Evolutionary conservation across 2,329 filamentous ascomycete species (phyloP).

Genomic region (Talaromyces rugulosus): DNA sequence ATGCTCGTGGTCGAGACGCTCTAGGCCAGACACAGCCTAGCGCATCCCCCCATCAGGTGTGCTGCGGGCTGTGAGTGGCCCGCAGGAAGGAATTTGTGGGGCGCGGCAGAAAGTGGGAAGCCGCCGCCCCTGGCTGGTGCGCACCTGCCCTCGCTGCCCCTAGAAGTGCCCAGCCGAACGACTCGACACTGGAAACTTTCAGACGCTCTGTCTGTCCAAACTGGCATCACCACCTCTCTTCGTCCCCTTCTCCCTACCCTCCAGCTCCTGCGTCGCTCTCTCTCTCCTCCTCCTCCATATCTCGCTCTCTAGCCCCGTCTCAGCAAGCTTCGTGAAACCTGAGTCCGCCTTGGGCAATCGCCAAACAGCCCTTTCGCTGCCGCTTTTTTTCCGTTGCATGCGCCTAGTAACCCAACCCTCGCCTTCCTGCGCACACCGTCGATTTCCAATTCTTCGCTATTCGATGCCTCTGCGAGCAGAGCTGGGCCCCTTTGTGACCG

Average conservation of each 20-base stretch:
- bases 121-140: background rate
- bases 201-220: background rate
- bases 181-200: background rate
- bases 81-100: background rate
- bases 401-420: background rate
- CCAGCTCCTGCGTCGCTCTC: background rate
- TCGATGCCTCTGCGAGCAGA: slow-evolving; percentile 1
- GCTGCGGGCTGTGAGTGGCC: background rate
- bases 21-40: background rate
- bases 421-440: background rate
- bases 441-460: background rate
- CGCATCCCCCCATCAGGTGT: background rate
- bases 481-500: background rate
- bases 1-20: background rate
- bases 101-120: background rate
- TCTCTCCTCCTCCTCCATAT: background rate
- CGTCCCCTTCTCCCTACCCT: background rate
- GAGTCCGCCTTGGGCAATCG: background rate
- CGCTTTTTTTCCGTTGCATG: background rate
- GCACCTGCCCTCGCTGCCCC: background rate
- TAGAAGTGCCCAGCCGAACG: background rate
- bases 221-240: background rate
- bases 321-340: background rate
- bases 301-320: background rate
- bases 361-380: background rate